These are phyloP conservation scores for Euphorbia celastroides DNA, from an alignment of 441 rosid species.

Conservation along the genomic window DNA sequence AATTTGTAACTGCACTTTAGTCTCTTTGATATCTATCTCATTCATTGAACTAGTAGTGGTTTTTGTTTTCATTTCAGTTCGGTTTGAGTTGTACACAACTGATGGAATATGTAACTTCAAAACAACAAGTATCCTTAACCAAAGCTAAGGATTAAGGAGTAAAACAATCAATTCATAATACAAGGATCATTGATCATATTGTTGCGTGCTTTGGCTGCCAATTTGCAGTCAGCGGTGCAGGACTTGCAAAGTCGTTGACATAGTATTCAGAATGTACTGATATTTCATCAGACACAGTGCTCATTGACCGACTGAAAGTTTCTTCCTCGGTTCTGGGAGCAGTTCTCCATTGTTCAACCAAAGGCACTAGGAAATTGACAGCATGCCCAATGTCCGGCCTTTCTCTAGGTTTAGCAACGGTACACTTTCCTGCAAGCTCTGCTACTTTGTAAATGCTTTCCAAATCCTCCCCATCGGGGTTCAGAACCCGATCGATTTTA, in stretches of 20 bases:
- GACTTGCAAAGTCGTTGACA: too few relatives aligned
- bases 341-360: constrained; percentile 40
- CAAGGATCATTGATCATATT: not conserved
- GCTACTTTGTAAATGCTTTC: constrained; percentile 34
- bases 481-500: constrained; percentile 23
- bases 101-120: too few relatives aligned
- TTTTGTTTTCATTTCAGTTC: not conserved
- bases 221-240: not conserved
- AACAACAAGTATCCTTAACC: too few relatives aligned
- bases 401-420: constrained; percentile 29
- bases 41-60: not conserved
- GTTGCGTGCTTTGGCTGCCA: not conserved
- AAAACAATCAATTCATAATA: too few relatives aligned
- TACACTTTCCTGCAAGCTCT: constrained; percentile 41
- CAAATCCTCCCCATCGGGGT: constrained; percentile 27
- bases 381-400: constrained; percentile 44
- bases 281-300: not conserved
- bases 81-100: not conserved
- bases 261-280: not conserved
- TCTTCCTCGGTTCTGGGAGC: constrained; percentile 18
- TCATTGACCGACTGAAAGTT: not conserved
- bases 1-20: not conserved
- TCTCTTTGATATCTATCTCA: not conserved
- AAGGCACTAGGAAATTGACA: constrained; percentile 32
- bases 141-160: too few relatives aligned